Evolutionary conservation across 2,329 filamentous ascomycete genomes (phyloP).

Genomic region (Fusarium circinatum): DNA sequence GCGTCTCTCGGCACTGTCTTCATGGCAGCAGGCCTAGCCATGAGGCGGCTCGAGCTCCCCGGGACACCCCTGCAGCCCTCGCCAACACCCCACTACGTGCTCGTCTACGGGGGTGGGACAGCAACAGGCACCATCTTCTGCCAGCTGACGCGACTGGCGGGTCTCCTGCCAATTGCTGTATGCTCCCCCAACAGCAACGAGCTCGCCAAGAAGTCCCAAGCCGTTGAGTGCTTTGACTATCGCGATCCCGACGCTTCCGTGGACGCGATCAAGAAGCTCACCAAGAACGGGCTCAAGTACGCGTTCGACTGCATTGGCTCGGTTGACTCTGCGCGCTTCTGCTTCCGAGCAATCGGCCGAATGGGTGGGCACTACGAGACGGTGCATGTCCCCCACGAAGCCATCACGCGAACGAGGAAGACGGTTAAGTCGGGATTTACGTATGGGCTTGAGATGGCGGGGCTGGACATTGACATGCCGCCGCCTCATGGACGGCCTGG

Average conservation of each 20-base stretch:
- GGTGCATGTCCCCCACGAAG: slow-evolving; percentile 5
- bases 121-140: slow-evolving; percentile 7
- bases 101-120: slow-evolving; percentile 13
- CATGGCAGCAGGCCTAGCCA: neutral
- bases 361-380: slow-evolving; percentile 10
- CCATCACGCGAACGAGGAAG: slow-evolving; percentile 1
- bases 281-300: neutral
- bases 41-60: neutral
- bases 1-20: slow-evolving; percentile 2
- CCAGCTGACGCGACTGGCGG: neutral
- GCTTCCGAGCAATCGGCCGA: slow-evolving; percentile 2
- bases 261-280: slow-evolving; percentile 8
- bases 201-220: slow-evolving; percentile 3
- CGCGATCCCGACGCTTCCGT: neutral
- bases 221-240: slow-evolving; percentile 4
- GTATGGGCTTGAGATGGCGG: slow-evolving; percentile 3
- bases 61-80: slow-evolving; percentile 1
- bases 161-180: neutral
- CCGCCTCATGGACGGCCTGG: neutral
- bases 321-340: slow-evolving; percentile 2
- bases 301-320: slow-evolving; percentile 3
- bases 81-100: slow-evolving; percentile 3
- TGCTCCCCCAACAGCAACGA: slow-evolving; percentile 5
- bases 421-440: slow-evolving; percentile 10
- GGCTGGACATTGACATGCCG: slow-evolving; percentile 3